These are phyloP conservation scores for Amyloporia xantha DNA, from an alignment of 768 basidiomycete genomes.

Conservation along the genomic window DNA sequence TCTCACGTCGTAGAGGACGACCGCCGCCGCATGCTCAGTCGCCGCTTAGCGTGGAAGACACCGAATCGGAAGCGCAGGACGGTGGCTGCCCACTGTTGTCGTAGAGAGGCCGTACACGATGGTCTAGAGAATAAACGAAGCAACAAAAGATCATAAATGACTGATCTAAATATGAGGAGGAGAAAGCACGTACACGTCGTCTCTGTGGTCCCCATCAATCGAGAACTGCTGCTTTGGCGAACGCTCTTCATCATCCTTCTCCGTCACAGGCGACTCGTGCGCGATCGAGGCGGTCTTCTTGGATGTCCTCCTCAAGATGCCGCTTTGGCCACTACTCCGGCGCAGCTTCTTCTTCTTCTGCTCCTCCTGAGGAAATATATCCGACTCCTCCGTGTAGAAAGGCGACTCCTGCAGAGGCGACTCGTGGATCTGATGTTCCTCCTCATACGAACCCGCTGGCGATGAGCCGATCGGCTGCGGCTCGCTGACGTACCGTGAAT, in stretches of 20 bases:
- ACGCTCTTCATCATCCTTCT: conserved; percentile 11
- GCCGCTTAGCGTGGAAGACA: conserved; percentile 46
- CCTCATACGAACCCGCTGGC: conserved; percentile 18
- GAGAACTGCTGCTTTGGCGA: conserved; percentile 1
- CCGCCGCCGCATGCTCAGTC: conserved; percentile 14
- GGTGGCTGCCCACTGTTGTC: conserved; percentile 57
- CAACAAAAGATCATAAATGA: conserved; percentile 4
- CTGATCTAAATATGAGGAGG: background rate
- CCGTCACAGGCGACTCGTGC: background rate
- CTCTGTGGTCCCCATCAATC: background rate
- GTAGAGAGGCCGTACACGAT: conserved; percentile 47
- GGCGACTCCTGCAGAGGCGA: conserved; percentile 15
- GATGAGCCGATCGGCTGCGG: conserved; percentile 15
- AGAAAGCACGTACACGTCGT: conserved; percentile 14
- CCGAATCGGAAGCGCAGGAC: conserved; percentile 48
- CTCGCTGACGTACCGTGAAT: conserved; percentile 16
- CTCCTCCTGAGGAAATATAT: conserved; percentile 8
- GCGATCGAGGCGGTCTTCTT: conserved; percentile 9
- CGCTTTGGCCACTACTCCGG: background rate
- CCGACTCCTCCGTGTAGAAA: background rate
- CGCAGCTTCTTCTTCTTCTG: conserved; percentile 8
- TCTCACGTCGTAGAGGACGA: conserved; percentile 5
- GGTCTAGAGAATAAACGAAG: conserved; percentile 31
- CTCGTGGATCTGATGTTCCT: conserved; percentile 15
- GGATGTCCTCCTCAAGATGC: conserved; percentile 7